Percentiles rank a stretch among this genome's conserved stretches.
Evolutionary conservation across 805 yeast genomes (phyloP).

Genomic region (Lipomyces lipofer): DNA sequence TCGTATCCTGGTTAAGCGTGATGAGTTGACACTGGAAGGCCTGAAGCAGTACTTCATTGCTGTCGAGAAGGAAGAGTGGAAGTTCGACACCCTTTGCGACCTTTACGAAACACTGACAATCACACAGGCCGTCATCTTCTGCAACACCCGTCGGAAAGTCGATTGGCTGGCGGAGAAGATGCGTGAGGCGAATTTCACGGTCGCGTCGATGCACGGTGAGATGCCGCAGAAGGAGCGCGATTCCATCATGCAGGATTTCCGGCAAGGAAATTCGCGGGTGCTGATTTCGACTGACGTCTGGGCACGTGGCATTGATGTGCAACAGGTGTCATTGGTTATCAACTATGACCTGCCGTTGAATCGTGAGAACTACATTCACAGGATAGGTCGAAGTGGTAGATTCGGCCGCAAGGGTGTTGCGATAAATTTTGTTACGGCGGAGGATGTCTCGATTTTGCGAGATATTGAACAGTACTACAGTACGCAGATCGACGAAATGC

Average conservation of each 20-base stretch:
- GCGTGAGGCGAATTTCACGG: slow-evolving; percentile 80
- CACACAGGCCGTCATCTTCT: slow-evolving; percentile 96
- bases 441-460: slow-evolving; percentile 71
- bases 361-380: slow-evolving; percentile 92
- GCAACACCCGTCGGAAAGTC: slow-evolving; percentile 93
- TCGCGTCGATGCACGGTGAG: slow-evolving; percentile 93
- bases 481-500: slow-evolving; percentile 92
- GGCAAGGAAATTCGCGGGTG: slow-evolving; percentile 91
- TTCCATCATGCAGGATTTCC: slow-evolving; percentile 90
- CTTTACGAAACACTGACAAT: slow-evolving; percentile 92
- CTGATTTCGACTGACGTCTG: slow-evolving; percentile 91
- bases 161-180: slow-evolving; percentile 80
- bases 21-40: slow-evolving; percentile 93
- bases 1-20: slow-evolving; percentile 90
- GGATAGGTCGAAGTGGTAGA: slow-evolving; percentile 98
- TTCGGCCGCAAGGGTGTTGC: slow-evolving; percentile 99
- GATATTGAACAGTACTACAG: slow-evolving; percentile 89
- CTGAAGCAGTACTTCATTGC: slow-evolving; percentile 89
- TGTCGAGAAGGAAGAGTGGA: slow-evolving; percentile 91
- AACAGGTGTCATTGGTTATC: slow-evolving; percentile 92
- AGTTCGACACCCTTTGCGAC: slow-evolving; percentile 92
- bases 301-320: slow-evolving; percentile 98
- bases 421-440: slow-evolving; percentile 84
- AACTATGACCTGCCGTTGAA: slow-evolving; percentile 90
- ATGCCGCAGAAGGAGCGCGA: slow-evolving; percentile 94